phyloP scores from a whole-genome alignment of 2,329 filamentous ascomycete species.

The Pseudocercospora fuligena region DNA sequence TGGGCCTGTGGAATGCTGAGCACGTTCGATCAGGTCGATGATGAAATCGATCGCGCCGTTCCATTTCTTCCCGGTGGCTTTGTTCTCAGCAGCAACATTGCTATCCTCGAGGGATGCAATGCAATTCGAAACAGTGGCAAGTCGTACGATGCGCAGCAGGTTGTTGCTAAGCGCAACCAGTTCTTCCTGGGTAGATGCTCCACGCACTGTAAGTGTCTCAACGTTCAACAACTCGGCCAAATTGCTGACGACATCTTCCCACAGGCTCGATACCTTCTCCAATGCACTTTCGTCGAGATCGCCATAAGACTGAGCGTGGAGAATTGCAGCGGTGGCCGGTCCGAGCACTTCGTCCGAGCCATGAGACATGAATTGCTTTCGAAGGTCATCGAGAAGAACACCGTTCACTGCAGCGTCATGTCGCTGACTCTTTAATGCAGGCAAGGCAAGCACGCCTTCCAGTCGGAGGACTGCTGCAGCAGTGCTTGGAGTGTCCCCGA shows the following conservation, averaged over 20 bases:
- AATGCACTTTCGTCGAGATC: constrained; percentile 87
- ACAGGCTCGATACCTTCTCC: constrained; percentile 77
- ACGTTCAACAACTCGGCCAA: constrained; percentile 71
- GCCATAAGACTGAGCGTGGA: constrained; percentile 84
- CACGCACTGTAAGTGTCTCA: constrained; percentile 72
- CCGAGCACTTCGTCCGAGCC: constrained; percentile 82
- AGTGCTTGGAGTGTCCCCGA: constrained; percentile 84
- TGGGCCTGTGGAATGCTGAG: constrained; percentile 66
- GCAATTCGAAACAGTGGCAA: constrained; percentile 65
- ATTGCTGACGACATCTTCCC: constrained; percentile 80
- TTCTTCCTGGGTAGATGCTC: constrained; percentile 61
- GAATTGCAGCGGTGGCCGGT: constrained; percentile 79
- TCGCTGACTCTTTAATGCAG: constrained; percentile 84
- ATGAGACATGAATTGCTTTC: constrained; percentile 92
- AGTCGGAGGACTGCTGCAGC: constrained; percentile 84
- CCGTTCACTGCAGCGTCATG: constrained; percentile 83
- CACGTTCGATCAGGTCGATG: constrained; percentile 73
- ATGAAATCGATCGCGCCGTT: constrained; percentile 68
- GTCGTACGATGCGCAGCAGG: constrained; percentile 37
- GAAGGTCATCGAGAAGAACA: constrained; percentile 84
- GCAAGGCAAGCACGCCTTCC: constrained; percentile 83
- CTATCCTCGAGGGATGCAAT: constrained; percentile 70
- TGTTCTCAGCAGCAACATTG: constrained; percentile 48
- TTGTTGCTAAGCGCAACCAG: constrained; percentile 41
- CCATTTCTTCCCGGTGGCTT: constrained; percentile 30